These are phyloP conservation scores for Penicillium griseofulvum DNA, from an alignment of 2,329 filamentous ascomycete species.

Conservation along the genomic window DNA sequence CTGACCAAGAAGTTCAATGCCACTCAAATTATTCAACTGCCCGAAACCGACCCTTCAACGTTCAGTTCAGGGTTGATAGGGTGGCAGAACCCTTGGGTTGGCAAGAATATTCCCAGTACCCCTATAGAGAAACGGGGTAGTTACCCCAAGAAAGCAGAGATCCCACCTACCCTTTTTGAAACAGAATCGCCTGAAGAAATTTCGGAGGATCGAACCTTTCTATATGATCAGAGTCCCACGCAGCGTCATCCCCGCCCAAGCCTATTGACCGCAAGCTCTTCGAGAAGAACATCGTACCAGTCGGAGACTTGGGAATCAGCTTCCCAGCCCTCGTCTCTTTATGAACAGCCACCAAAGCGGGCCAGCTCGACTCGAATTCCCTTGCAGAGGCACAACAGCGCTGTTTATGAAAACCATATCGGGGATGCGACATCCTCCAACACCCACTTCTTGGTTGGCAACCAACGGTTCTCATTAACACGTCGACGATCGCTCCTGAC, in stretches of 20 bases:
- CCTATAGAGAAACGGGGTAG: slow-evolving; percentile 9
- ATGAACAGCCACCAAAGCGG: slow-evolving; percentile 25
- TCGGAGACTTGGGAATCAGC: slow-evolving; percentile 14
- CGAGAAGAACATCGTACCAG: slow-evolving; percentile 23
- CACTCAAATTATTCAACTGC: slow-evolving; percentile 13
- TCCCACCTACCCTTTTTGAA: slow-evolving; percentile 19
- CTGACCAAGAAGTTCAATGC: slow-evolving; percentile 26
- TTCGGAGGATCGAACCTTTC: neutral
- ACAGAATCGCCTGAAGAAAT: slow-evolving; percentile 7
- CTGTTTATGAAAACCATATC: slow-evolving; percentile 21
- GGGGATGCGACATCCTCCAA: slow-evolving; percentile 31
- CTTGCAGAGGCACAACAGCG: slow-evolving; percentile 24
- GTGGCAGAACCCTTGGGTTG: slow-evolving; percentile 40
- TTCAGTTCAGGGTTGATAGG: slow-evolving; percentile 19
- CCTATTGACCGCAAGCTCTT: slow-evolving; percentile 18
- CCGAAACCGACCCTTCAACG: slow-evolving; percentile 8
- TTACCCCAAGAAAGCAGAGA: slow-evolving; percentile 12
- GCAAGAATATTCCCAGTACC: slow-evolving; percentile 21
- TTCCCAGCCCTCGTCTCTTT: slow-evolving; percentile 14
- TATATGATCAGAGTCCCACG: neutral
- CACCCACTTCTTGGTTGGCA: slow-evolving; percentile 33
- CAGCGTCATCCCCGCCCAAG: slow-evolving; percentile 3
- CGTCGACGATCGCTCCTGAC: slow-evolving; percentile 39
- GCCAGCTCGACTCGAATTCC: slow-evolving; percentile 32
- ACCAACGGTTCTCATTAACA: slow-evolving; percentile 36